Evolutionary conservation across 805 yeast species (phyloP).

Genomic region (Myxozyma geophila): DNA sequence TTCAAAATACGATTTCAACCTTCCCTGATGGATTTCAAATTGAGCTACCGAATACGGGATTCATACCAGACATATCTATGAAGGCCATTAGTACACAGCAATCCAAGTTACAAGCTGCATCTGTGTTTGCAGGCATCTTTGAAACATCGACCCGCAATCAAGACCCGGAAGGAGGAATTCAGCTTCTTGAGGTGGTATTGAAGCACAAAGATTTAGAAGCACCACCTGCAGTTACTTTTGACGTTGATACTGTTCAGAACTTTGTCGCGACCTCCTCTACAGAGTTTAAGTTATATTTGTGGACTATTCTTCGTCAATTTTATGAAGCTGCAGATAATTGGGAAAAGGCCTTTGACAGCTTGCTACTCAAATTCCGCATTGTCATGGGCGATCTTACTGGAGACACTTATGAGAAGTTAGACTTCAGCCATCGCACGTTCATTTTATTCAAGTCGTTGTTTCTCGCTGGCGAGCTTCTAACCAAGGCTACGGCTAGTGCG

Average conservation of each 20-base stretch:
- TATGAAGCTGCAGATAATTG: conserved; percentile 20
- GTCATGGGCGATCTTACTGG: conserved; percentile 12
- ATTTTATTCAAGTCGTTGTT: conserved; percentile 16
- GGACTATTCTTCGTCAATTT: conserved; percentile 45
- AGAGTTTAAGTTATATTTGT: conserved; percentile 68
- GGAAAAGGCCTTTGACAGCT: conserved; percentile 20
- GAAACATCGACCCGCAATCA: conserved; percentile 41
- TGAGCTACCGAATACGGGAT: conserved; percentile 39
- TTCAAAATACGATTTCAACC: conserved; percentile 21
- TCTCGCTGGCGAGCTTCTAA: conserved; percentile 15
- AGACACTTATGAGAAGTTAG: conserved; percentile 11
- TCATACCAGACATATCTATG: conserved; percentile 60
- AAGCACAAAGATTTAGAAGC: conserved; percentile 38
- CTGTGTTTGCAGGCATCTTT: conserved; percentile 62
- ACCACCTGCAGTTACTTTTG: neutral
- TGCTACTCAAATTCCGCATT: conserved; percentile 14
- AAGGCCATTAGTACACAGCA: conserved; percentile 61
- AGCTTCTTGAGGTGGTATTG: conserved; percentile 55
- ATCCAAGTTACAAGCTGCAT: conserved; percentile 71
- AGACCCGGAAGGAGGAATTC: conserved; percentile 38
- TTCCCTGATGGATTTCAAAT: neutral
- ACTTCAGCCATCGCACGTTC: conserved; percentile 9
- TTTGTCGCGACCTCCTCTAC: conserved; percentile 66
- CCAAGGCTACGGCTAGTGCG: conserved; percentile 13
- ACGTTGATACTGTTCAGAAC: conserved; percentile 21